Conservation (phyloP, 2,329 filamentous ascomycete species). For the Endothia cerciana region DNA sequence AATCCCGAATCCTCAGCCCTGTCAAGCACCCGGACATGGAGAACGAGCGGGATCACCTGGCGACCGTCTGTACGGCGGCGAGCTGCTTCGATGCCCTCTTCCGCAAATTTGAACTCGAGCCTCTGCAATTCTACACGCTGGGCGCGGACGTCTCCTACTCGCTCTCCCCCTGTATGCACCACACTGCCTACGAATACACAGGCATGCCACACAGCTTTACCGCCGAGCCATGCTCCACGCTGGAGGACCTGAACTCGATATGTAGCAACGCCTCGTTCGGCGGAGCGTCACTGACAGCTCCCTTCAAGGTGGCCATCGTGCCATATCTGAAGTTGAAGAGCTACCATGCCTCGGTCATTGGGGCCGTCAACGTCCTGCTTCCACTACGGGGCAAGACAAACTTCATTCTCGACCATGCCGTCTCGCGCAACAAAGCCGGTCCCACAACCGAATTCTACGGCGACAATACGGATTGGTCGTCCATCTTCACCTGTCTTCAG, state of each 20-base stretch:
- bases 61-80: conserved; percentile 56
- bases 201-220: conserved; percentile 70
- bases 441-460: conserved; percentile 68
- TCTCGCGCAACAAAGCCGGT: conserved; percentile 64
- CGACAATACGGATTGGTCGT: conserved; percentile 46
- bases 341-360: conserved; percentile 70
- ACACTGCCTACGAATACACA: conserved; percentile 66
- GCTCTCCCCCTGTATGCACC: conserved; percentile 74
- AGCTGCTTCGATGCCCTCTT: conserved; percentile 65
- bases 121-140: conserved; percentile 70
- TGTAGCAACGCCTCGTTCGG: conserved; percentile 64
- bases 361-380: conserved; percentile 72
- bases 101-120: conserved; percentile 62
- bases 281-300: conserved; percentile 68
- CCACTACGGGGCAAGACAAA: conserved; percentile 60
- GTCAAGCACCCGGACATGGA: conserved; percentile 50
- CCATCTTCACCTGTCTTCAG: conserved; percentile 60
- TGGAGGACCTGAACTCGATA: conserved; percentile 64
- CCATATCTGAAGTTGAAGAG: conserved; percentile 67
- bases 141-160: conserved; percentile 71
- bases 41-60: conserved; percentile 47
- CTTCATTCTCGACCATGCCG: conserved; percentile 57
- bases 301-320: conserved; percentile 72
- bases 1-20: conserved; percentile 57
- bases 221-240: conserved; percentile 60